A percentile compares a stretch with the other conserved stretches of the same genome.
These are phyloP conservation scores for Halophytophthora batemanensis DNA, from an alignment of 352 stramenopile genomes.

Conservation along the genomic window DNA sequence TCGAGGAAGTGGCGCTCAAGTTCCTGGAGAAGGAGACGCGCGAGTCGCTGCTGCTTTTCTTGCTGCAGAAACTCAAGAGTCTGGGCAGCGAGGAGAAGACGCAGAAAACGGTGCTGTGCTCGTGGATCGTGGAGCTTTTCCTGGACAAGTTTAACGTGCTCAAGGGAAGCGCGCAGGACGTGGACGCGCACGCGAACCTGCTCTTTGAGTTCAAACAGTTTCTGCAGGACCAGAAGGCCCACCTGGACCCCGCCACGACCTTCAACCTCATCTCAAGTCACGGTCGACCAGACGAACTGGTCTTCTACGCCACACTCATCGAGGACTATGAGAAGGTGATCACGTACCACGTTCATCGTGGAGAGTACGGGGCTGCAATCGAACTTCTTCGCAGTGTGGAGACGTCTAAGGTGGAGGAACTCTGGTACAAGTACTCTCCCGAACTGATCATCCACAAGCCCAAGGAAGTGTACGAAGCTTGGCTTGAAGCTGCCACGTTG, in stretches of 20 bases:
- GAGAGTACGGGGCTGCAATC: slow-evolving; percentile 88
- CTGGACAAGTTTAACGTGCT: slow-evolving; percentile 90
- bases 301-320: slow-evolving; percentile 92
- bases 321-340: slow-evolving; percentile 94
- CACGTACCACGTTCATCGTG: slow-evolving; percentile 89
- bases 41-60: slow-evolving; percentile 82
- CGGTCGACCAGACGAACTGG: slow-evolving; percentile 88
- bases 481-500: slow-evolving; percentile 87
- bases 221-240: slow-evolving; percentile 83
- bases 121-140: slow-evolving; percentile 93
- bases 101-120: slow-evolving; percentile 90
- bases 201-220: slow-evolving; percentile 93
- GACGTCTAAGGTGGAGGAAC: slow-evolving; percentile 89
- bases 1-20: slow-evolving; percentile 90
- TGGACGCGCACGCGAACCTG: slow-evolving; percentile 82
- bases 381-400: slow-evolving; percentile 85
- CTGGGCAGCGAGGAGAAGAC: slow-evolving; percentile 85
- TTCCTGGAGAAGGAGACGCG: slow-evolving; percentile 88
- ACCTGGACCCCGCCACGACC: slow-evolving; percentile 87
- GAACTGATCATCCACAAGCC: slow-evolving; percentile 91
- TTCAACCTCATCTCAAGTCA: slow-evolving; percentile 91
- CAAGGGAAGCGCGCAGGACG: slow-evolving; percentile 77
- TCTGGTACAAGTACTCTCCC: slow-evolving; percentile 95
- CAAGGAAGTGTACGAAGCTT: slow-evolving; percentile 89
- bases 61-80: slow-evolving; percentile 87